These are phyloP conservation scores for Coriaria nepalensis DNA, from an alignment of 306 rosid species.

Conservation along the genomic window DNA sequence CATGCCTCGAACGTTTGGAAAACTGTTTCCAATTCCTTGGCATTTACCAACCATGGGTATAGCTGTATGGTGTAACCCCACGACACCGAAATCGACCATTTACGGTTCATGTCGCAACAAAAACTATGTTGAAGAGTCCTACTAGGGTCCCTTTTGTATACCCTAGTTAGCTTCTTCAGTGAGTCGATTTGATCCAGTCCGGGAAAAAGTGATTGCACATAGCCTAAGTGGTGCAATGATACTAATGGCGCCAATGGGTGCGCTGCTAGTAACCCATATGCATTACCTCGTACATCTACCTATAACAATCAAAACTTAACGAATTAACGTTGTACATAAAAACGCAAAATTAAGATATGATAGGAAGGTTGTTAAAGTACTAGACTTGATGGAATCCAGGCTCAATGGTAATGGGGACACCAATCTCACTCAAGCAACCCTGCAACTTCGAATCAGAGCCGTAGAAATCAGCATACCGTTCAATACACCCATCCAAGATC, in stretches of 20 bases:
- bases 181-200: slow-evolving; percentile 18
- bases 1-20: slow-evolving; percentile 40
- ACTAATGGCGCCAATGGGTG: slow-evolving; percentile 69
- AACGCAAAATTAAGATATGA: background rate
- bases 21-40: slow-evolving; percentile 37
- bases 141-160: slow-evolving; percentile 38
- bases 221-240: slow-evolving; percentile 63
- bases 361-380: background rate
- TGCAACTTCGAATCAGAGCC: slow-evolving; percentile 68
- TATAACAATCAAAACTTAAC: slow-evolving; percentile 9
- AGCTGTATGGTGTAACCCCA: slow-evolving; percentile 62
- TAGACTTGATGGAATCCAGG: slow-evolving; percentile 74
- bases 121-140: slow-evolving; percentile 40
- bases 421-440: slow-evolving; percentile 58
- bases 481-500: slow-evolving; percentile 57
- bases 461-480: slow-evolving; percentile 37
- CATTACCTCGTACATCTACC: slow-evolving; percentile 50
- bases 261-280: slow-evolving; percentile 52
- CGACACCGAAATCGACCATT: slow-evolving; percentile 63
- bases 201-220: slow-evolving; percentile 44
- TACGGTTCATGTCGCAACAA: slow-evolving; percentile 40
- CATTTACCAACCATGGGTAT: slow-evolving; percentile 27
- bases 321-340: too few relatives aligned
- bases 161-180: slow-evolving; percentile 6
- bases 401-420: slow-evolving; percentile 58